These are phyloP conservation scores for Sicyos baderoa DNA, from an alignment of 306 rosid species.

Conservation along the genomic window DNA sequence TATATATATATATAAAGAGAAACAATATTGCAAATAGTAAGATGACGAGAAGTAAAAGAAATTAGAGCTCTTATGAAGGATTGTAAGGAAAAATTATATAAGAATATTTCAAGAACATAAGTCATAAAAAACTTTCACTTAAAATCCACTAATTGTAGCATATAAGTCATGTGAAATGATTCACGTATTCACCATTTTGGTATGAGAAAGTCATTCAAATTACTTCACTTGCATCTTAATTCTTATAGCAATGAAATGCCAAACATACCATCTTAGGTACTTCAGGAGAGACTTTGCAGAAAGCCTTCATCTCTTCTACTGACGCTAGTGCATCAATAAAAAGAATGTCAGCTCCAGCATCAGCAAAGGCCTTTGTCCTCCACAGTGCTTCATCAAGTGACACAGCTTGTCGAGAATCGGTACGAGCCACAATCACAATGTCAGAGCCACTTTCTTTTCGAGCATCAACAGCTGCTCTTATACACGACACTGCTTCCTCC, in stretches of 20 bases:
- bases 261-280: conserved; percentile 66
- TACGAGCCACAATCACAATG: conserved; percentile 71
- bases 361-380: conserved; percentile 68
- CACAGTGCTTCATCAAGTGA: conserved; percentile 68
- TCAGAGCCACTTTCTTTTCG: conserved; percentile 72
- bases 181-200: background rate
- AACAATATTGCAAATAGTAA: no score
- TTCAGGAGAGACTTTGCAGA: conserved; percentile 62
- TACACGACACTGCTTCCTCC: conserved; percentile 64
- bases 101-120: background rate
- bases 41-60: background rate
- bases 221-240: conserved; percentile 3
- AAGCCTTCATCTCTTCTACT: conserved; percentile 65
- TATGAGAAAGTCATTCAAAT: background rate
- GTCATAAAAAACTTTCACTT: background rate
- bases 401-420: conserved; percentile 82
- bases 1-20: background rate
- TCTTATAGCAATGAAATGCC: conserved; percentile 1
- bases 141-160: background rate
- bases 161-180: background rate
- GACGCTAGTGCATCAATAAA: conserved; percentile 74
- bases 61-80: background rate
- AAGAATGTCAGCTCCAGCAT: conserved; percentile 88
- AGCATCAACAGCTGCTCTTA: conserved; percentile 73
- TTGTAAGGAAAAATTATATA: background rate